Percentiles rank a stretch among this genome's conserved stretches.
Conservation (phyloP, 164 flowering plant species). For the Umbilicus rupestris region DNA sequence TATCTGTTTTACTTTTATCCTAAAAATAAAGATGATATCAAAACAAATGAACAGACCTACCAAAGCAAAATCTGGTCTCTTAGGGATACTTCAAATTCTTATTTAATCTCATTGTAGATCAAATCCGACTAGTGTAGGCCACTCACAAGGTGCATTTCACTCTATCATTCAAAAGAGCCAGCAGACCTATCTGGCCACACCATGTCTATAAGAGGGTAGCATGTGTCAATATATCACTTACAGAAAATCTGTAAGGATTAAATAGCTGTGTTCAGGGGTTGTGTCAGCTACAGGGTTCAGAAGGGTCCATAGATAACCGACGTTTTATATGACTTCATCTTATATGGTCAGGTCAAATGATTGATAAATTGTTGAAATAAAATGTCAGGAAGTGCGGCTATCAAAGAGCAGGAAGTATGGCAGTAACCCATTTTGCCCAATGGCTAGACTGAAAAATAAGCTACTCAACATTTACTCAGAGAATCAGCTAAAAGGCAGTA, state of each 20-base stretch:
- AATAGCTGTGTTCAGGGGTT: background rate
- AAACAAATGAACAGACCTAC: background rate
- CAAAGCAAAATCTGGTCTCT: background rate
- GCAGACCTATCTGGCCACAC: no score
- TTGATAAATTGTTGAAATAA: background rate
- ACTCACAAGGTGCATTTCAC: background rate
- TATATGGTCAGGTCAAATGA: background rate
- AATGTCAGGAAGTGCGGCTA: no score
- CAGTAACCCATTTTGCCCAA: background rate
- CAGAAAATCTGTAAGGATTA: background rate
- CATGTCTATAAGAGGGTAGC: background rate
- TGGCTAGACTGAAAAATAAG: background rate
- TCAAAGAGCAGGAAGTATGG: background rate
- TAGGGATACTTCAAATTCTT: background rate
- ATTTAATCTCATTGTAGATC: background rate
- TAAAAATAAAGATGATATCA: background rate
- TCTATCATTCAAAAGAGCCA: conserved; percentile 3
- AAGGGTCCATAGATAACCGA: background rate
- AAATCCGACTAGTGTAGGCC: no score
- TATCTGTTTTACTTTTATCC: background rate
- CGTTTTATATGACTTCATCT: background rate
- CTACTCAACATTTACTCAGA: background rate
- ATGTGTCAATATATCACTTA: background rate
- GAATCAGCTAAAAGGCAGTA: background rate
- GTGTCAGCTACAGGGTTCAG: no score